Evolutionary conservation across 176 grass and related monocot genomes (phyloP).

Genomic region (Oryza glumipatula): DNA sequence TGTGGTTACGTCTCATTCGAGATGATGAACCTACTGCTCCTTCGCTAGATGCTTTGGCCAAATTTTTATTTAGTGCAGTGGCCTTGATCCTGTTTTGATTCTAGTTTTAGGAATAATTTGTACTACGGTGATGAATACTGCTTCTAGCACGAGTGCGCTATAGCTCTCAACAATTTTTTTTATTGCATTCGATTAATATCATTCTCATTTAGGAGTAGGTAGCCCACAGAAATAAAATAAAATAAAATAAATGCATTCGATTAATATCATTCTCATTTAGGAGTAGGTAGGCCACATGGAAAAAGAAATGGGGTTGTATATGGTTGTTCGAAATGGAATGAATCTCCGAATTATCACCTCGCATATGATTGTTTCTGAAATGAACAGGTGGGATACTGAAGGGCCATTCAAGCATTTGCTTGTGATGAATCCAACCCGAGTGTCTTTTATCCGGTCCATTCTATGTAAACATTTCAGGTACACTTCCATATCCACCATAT

Average conservation of each 20-base stretch:
- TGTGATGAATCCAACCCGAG: conserved; percentile 80
- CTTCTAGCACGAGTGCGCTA: too few relatives aligned
- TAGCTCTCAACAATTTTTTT: too few relatives aligned
- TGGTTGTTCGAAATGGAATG: not conserved
- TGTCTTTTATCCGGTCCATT: conserved; percentile 80
- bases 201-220: not conserved
- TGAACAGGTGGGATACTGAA: conserved; percentile 83
- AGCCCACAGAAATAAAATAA: not conserved
- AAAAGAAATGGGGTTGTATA: not conserved
- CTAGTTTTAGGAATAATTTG: not conserved
- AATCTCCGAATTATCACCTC: not conserved
- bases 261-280: not conserved
- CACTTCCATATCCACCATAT: conserved; percentile 2
- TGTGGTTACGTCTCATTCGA: not conserved
- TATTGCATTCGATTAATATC: not conserved
- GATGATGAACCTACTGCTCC: not conserved
- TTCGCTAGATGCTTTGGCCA: not conserved
- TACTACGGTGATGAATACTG: not conserved
- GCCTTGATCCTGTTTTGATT: not conserved
- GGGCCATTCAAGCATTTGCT: conserved; percentile 96
- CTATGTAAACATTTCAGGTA: conserved; percentile 93
- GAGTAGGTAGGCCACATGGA: not conserved
- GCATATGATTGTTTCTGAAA: conserved; percentile 22
- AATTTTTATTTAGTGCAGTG: not conserved
- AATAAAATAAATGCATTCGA: not conserved